phyloP scores from a whole-genome alignment of 1,139 yeast genomes.

The Saccharomyces pastorianus region DNA sequence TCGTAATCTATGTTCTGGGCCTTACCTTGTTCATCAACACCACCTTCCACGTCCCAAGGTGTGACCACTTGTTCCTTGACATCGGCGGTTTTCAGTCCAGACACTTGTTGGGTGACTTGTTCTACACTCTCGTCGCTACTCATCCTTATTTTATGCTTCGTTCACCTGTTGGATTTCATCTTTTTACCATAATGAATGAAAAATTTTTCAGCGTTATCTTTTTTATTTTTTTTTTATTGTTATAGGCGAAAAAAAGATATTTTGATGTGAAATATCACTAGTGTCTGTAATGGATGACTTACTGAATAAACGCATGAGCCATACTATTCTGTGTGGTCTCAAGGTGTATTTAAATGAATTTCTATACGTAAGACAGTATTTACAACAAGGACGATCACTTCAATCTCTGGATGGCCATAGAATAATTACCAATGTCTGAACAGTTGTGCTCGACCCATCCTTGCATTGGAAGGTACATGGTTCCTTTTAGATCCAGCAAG shows the following conservation, averaged over 20 bases:
- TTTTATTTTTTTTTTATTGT: neutral
- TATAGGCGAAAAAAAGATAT: neutral
- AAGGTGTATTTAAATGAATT: neutral
- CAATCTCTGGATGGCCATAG: conserved; percentile 58
- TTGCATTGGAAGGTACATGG: conserved; percentile 68
- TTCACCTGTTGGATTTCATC: neutral
- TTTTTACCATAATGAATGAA: neutral
- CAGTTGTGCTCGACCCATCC: conserved; percentile 74
- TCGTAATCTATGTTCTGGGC: conserved; percentile 86
- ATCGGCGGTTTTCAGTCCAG: conserved; percentile 11
- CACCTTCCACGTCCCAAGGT: conserved; percentile 99
- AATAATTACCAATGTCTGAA: conserved; percentile 69
- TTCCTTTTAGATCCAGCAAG: conserved; percentile 65
- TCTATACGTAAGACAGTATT: no score
- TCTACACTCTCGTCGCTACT: conserved; percentile 10
- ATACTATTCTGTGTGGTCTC: neutral
- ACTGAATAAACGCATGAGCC: neutral
- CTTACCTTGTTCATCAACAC: conserved; percentile 80
- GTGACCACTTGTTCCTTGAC: conserved; percentile 64
- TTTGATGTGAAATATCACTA: neutral
- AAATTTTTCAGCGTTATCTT: neutral
- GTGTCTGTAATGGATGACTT: neutral
- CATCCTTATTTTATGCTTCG: conserved; percentile 2
- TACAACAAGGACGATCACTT: neutral
- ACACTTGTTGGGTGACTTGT: conserved; percentile 16